Base-by-base conservation (phyloP, 352 stramenopile genomes). In the Pythium volutum region DNA sequence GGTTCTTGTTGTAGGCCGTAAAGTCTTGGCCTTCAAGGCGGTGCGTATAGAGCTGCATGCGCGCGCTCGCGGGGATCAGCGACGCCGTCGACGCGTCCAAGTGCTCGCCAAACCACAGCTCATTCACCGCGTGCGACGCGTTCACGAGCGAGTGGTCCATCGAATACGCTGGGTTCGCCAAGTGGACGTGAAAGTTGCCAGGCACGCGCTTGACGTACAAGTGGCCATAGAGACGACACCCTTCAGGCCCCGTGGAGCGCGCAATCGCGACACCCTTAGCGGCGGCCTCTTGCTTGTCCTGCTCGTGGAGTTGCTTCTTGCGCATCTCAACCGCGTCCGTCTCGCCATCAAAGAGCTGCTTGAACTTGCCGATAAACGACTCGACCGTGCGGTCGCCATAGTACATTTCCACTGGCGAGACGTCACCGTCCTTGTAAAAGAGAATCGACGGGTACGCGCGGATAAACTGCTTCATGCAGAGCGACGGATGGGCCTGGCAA, bases 161-260 rank as follows among this genome's bases (percentile, higher is more conserved):
- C 57, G 85, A 95, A 73, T 90, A 95, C 48, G 92, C 92, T 25
- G 96, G 91, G 78, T 99, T 98, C n/a, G 97, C 69, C 75, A 98
- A 88, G 75, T 98, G 96, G 62, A 99, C 93, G 78, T 99, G 96
- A 78, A 99, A 99, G 73, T 99, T 99, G 39, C 96, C 96, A 0
- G 96, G 96, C 45, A 99, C 96, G 45, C 96, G 79, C 76, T 95
- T 95, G 31, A 95, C 85, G 58, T 91, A 86, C 31, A 95, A 49
- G 60, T 91, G 71, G 12, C 85, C 85, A 45, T 85, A 92, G 39
- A 95, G 71, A 29, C 77, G 83, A 49, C 85, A 95, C 33, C 85
- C 85, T 50, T 95, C 85, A 0, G 85, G 82, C 0, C 85, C 85
- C 18, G 84, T 74, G 14, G 71, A 62, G 48, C 73, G 81, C 38